Percentiles rank a stretch among this genome's conserved stretches.
Evolutionary conservation across 2,329 filamentous ascomycete species (phyloP).

Genomic region (Claviceps pusilla): DNA sequence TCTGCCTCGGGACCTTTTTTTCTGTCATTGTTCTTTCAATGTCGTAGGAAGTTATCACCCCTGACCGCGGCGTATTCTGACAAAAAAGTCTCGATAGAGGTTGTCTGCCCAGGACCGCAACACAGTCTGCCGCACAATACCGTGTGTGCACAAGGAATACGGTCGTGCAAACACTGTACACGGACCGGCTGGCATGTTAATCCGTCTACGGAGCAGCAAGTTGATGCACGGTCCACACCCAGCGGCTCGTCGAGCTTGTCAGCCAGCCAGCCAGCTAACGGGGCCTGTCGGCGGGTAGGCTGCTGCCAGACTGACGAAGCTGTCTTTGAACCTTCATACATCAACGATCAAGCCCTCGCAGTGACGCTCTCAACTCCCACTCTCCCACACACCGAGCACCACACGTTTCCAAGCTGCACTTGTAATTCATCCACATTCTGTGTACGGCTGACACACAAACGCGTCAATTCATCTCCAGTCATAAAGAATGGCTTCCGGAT

Average conservation of each 20-base stretch:
- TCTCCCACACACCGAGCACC: constrained; percentile 5
- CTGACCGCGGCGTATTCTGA: too few species aligned
- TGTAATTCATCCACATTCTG: not conserved
- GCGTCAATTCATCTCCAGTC: not conserved
- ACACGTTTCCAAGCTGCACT: not conserved
- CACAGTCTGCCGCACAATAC: not conserved
- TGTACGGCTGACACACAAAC: not conserved
- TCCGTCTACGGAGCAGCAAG: constrained; percentile 1
- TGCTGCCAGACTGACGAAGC: constrained; percentile 28
- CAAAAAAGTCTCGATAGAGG: too few species aligned
- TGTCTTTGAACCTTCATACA: constrained; percentile 8
- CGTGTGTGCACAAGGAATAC: not conserved
- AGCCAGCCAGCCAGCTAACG: not conserved
- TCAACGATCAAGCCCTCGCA: not conserved
- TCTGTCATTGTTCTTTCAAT: too few species aligned
- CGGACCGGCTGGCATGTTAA: not conserved
- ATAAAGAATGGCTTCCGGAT: constrained; percentile 67
- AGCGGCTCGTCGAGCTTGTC: not conserved
- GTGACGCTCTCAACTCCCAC: constrained; percentile 1
- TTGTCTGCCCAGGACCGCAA: too few species aligned
- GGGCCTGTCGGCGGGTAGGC: constrained; percentile 14
- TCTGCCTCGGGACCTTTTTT: too few species aligned
- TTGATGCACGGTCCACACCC: not conserved
- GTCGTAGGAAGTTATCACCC: too few species aligned
- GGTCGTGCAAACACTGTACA: not conserved